Conservation (phyloP, 2,329 filamentous ascomycete genomes). For the Davidsoniella virescens region DNA sequence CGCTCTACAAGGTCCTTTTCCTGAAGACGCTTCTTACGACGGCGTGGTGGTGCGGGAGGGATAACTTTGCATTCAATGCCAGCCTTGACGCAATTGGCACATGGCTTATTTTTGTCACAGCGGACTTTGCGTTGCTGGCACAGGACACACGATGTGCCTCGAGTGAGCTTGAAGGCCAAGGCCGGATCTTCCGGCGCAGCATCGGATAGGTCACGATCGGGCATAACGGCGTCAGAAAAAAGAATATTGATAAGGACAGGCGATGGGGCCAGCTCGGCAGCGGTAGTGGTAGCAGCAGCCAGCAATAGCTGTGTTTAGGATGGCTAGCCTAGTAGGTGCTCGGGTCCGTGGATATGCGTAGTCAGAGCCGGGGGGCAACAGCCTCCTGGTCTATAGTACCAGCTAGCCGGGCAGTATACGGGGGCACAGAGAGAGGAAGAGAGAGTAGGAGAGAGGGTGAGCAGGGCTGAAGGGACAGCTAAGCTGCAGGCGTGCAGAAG, state of each 20-base stretch:
- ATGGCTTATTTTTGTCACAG: conserved; percentile 58
- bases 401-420: too few relatives aligned
- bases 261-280: background rate
- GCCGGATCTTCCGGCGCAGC: conserved; percentile 18
- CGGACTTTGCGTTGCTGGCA: conserved; percentile 65
- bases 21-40: conserved; percentile 46
- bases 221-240: background rate
- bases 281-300: too few relatives aligned
- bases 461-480: too few relatives aligned
- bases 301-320: too few relatives aligned
- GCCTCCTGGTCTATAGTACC: too few relatives aligned
- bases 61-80: conserved; percentile 44
- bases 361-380: too few relatives aligned
- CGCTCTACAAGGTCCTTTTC: conserved; percentile 55
- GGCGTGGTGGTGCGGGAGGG: conserved; percentile 38
- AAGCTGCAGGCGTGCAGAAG: too few relatives aligned
- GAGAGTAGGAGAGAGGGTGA: too few relatives aligned
- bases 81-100: conserved; percentile 46
- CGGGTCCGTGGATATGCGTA: too few relatives aligned
- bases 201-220: background rate
- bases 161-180: conserved; percentile 34
- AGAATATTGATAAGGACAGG: background rate
- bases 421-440: too few relatives aligned
- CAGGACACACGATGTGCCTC: conserved; percentile 48
- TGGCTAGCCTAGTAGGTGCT: too few relatives aligned